Percentiles rank a stretch among this genome's conserved stretches.
Evolutionary conservation across 768 basidiomycete genomes (phyloP).

Genomic region (Suillus luteus): DNA sequence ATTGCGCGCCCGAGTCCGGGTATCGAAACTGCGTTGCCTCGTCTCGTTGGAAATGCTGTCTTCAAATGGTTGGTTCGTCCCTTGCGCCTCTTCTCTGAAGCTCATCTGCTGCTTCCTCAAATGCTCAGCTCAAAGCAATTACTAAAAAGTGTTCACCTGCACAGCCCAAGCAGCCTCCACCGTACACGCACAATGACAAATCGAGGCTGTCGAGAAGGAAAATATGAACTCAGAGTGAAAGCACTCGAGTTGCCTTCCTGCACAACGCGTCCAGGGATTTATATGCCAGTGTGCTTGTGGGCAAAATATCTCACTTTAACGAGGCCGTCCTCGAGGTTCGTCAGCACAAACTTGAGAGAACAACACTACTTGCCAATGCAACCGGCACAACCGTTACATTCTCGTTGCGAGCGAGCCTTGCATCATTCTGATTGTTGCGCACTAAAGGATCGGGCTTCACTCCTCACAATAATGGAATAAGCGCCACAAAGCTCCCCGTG

Average conservation of each 20-base stretch:
- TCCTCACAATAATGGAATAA: not conserved
- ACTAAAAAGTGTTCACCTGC: not conserved
- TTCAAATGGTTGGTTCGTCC: not conserved
- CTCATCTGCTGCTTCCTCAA: not conserved
- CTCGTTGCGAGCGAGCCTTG: not conserved
- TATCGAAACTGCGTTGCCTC: not conserved
- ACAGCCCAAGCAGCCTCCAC: not conserved
- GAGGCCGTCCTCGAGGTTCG: not conserved
- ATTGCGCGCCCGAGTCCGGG: not conserved
- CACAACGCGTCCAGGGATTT: not conserved
- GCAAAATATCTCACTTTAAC: not conserved
- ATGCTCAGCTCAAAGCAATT: not conserved
- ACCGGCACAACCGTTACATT: not conserved
- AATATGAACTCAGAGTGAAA: not conserved
- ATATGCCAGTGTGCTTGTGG: not conserved
- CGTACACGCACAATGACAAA: not conserved
- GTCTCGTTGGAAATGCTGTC: not conserved
- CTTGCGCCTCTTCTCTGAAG: not conserved
- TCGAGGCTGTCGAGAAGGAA: not conserved
- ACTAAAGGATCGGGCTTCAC: not conserved
- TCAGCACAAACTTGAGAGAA: not conserved
- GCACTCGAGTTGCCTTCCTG: not conserved
- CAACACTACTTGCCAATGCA: not conserved
- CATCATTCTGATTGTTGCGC: not conserved
- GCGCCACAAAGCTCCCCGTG: not conserved